Conservation (phyloP, 768 basidiomycete species). For the Grammothele lineata region DNA sequence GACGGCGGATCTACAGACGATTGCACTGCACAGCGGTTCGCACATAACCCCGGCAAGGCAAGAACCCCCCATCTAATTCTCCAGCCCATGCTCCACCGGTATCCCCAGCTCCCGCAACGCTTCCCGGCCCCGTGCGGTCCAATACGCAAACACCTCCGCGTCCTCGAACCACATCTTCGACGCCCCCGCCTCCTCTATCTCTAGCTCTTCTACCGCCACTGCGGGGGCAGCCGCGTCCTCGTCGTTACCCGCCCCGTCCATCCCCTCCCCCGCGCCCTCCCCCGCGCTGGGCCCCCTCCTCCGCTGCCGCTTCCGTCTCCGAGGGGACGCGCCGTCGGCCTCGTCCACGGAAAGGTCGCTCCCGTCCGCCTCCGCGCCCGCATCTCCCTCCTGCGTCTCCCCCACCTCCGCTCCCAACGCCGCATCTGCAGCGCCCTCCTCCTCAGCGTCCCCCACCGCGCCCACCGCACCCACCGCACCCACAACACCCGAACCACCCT, state of each 20-base stretch:
- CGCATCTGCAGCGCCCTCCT: neutral
- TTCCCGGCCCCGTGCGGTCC: slow-evolving; percentile 48
- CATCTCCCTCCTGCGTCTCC: slow-evolving; percentile 1
- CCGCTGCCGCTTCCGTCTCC: slow-evolving; percentile 12
- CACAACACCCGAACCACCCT: no score
- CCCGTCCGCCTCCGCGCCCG: slow-evolving; percentile 1
- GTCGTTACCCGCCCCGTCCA: slow-evolving; percentile 10
- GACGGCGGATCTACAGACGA: no score
- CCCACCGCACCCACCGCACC: neutral
- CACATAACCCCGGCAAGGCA: no score
- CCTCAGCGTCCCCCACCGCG: neutral
- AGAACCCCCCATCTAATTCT: no score
- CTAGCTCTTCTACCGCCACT: neutral
- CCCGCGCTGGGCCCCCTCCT: neutral
- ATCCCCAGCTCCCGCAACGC: slow-evolving; percentile 50
- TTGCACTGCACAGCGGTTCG: no score
- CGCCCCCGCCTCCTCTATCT: neutral
- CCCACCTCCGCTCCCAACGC: neutral
- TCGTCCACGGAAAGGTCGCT: slow-evolving; percentile 5
- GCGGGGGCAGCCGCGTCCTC: neutral
- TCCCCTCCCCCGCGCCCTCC: neutral
- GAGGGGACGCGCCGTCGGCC: neutral
- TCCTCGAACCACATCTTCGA: slow-evolving; percentile 52
- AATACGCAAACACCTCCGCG: slow-evolving; percentile 35
- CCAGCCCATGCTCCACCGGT: slow-evolving; percentile 38